Base-by-base conservation (phyloP, 805 yeast genomes). In the Nakazawaea wyomingensis region DNA sequence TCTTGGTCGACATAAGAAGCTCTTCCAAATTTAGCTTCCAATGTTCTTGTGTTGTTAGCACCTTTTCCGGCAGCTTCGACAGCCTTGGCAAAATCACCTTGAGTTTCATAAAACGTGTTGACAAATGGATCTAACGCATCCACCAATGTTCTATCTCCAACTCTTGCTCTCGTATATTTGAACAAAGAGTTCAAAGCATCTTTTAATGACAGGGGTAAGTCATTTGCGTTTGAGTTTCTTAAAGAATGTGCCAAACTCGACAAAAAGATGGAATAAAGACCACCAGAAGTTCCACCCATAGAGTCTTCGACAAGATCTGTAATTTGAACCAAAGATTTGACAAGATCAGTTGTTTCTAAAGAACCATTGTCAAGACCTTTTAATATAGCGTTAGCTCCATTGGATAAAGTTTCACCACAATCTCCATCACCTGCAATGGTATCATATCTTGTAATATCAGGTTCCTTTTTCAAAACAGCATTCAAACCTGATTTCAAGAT, bases 241-340 rank as follows among this genome's bases (percentile, higher is more conserved):
- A 76, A 55, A 37, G 69, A 54, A 46, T 71, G 66, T 1, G 86
- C 83, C 47, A 90, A 71, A 1, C 95, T 87, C 28, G 95, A 78
- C 48, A 91, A 68, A 63, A 71, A 86, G 44, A 90, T 91, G 3
- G 96, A 85, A 61, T 90, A 90, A 30, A 90, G 63, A 1, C 96
- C 97, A 41, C 98, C 98, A 1, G 95, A 85, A 0, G 98, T 91
- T 39, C 98, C 98, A 41, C 97, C 98, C 97, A 91, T 91, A n/a
- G 78, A 79, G 19, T 62, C 56, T 59, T 90, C 97, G 28, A 90
- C 88, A 17, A 84, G 61, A 44, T 88, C 95, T 3, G 96, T 85
- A 38, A 90, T 72, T 50, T 76, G 76, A n/a, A 80, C 69, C 35
- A 86, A 60, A 1, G 85, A 76, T 40, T 78, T 68, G 14, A 75